These are phyloP conservation scores for Plenodomus biglobosus DNA, from an alignment of 2,329 filamentous ascomycete genomes.

Conservation along the genomic window DNA sequence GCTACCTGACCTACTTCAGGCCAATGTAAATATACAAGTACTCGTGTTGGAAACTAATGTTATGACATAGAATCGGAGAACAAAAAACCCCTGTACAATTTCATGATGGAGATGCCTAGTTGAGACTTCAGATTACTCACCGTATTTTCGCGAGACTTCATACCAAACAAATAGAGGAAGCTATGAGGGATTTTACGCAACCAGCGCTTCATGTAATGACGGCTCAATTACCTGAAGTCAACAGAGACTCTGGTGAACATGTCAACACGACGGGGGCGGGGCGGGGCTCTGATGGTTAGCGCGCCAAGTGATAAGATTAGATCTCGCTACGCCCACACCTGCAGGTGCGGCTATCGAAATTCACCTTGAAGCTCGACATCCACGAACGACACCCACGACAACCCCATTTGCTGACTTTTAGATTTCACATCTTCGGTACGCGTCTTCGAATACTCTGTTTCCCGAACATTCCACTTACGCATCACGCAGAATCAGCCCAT, in stretches of 20 bases:
- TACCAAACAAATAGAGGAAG: no score
- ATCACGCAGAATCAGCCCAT: slow-evolving; percentile 53
- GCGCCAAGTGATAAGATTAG: slow-evolving; percentile 39
- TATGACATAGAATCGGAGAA: no score
- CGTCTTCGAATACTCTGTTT: slow-evolving; percentile 9
- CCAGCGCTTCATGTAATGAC: no score
- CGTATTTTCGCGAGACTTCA: no score
- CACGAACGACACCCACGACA: slow-evolving; percentile 36
- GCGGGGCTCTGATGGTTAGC: slow-evolving; percentile 1
- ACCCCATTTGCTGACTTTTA: slow-evolving; percentile 42
- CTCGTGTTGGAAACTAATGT: background rate
- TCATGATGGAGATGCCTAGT: no score
- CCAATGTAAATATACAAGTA: background rate
- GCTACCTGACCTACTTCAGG: background rate
- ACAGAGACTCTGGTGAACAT: background rate
- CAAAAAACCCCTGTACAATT: no score
- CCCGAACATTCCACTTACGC: slow-evolving; percentile 21
- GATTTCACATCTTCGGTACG: slow-evolving; percentile 42
- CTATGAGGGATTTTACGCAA: no score
- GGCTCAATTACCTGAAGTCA: background rate
- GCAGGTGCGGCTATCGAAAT: slow-evolving; percentile 14
- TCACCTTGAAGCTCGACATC: slow-evolving; percentile 20
- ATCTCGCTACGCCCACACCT: slow-evolving; percentile 30
- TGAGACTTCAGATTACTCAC: no score
- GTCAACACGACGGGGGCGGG: background rate